phyloP scores from a whole-genome alignment of 352 stramenopile species.

The Globisporangium apiculatum region DNA sequence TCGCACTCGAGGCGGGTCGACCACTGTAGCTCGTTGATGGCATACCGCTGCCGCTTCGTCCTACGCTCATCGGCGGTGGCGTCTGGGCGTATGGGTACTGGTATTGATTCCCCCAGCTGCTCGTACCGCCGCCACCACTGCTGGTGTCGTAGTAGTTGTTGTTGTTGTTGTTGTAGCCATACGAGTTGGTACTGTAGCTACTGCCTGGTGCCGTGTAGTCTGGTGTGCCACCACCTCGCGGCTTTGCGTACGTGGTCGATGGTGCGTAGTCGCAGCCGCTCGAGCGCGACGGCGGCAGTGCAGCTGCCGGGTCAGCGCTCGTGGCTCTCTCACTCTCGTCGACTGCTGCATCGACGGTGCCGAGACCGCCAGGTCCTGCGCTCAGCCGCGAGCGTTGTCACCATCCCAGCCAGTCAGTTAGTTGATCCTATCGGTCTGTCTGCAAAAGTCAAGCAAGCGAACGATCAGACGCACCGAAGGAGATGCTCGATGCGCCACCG shows the following conservation, averaged over 20 bases:
- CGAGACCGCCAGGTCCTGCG: constrained; percentile 34
- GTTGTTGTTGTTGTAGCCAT: constrained; percentile 9
- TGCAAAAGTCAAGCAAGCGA: not conserved
- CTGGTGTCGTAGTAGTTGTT: constrained; percentile 1
- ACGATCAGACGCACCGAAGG: constrained; percentile 37
- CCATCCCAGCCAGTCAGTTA: too few relatives aligned
- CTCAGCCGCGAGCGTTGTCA: not conserved
- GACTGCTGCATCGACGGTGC: constrained; percentile 24
- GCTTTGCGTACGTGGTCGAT: not conserved
- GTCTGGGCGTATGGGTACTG: constrained; percentile 6
- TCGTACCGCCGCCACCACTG: constrained; percentile 14
- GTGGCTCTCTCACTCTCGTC: constrained; percentile 1
- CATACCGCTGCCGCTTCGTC: not conserved
- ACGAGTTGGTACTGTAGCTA: not conserved
- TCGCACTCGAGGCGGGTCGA: constrained; percentile 6
- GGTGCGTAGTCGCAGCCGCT: constrained; percentile 6
- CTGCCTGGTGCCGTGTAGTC: not conserved
- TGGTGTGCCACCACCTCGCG: not conserved
- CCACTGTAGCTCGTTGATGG: not conserved
- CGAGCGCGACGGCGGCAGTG: not conserved
- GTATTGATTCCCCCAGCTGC: constrained; percentile 3
- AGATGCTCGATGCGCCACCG: constrained; percentile 55
- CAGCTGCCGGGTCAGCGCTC: not conserved
- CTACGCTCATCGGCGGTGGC: not conserved
- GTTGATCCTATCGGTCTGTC: too few relatives aligned